Base-by-base conservation (phyloP, 2,329 filamentous ascomycete species). In the Didymella arachidicola region DNA sequence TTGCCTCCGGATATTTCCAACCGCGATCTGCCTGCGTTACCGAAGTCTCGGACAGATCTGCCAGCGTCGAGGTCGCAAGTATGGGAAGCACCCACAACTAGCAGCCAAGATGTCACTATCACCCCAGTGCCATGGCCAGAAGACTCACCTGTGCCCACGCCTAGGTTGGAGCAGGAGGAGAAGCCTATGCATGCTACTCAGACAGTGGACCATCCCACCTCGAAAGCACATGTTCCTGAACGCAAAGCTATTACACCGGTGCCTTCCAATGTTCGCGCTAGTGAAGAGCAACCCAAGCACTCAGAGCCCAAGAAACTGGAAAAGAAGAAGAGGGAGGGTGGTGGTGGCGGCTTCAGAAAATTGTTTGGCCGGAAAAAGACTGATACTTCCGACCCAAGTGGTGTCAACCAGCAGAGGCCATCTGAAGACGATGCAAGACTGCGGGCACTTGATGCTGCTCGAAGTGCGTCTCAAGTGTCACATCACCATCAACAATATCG, bases 1-100 rank as follows among this genome's bases (percentile, higher is more conserved):
- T 44, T 73, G 36, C 65, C 70, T 42, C 68, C 63, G 2, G 62
- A 65, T 7, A 29, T 67, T 4, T 72, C 74, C 6, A 78, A 78
- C 46, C 72, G 78, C 11, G 77, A 80, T 10, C 68, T 81, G 22
- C 80, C 80, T 12, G 72, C 79, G 27, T 64, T 82, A 22, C 79
- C 80, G 26, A 65, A 69, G 41, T 67, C 74, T 7, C 70, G 72
- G 29, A 61, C 61, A 27, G 53, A 63, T 6, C 52, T 67, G 8
- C 61, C 65, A 6, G 68, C 62, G 30, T 52, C 64, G 8, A 64
- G 62, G 34, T 60, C 57, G 18, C 57, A 60, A 16, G 42, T 60
- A 4, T 60, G 57, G 57, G 26, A 60, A 14, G 12, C 38, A 8
- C 47, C 58, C 34, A 41, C 48, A 36, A 18, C 27, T 14, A 55